Percentiles rank a stretch among this genome's conserved stretches.
These are phyloP conservation scores for Curvularia verruculosa DNA, from an alignment of 2,329 filamentous ascomycete genomes.

Conservation along the genomic window DNA sequence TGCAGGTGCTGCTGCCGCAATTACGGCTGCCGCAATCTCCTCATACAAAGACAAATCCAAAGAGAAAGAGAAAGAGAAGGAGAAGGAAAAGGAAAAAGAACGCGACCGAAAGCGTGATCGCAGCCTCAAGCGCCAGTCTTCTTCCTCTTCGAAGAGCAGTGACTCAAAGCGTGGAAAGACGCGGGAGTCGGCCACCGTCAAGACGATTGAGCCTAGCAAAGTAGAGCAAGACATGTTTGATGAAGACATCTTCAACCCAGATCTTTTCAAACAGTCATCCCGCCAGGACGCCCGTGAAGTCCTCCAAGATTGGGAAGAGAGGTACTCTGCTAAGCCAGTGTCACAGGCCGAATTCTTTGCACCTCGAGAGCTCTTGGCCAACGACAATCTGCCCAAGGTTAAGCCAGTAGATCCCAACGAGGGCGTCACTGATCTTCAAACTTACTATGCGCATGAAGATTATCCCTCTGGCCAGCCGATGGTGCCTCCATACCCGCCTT, in stretches of 20 bases:
- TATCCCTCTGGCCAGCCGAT: slow-evolving; percentile 34
- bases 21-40: slow-evolving; percentile 40
- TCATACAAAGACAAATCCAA: slow-evolving; percentile 30
- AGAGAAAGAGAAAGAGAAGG: slow-evolving; percentile 12
- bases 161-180: slow-evolving; percentile 29
- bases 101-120: slow-evolving; percentile 16
- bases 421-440: slow-evolving; percentile 52
- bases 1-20: slow-evolving; percentile 42
- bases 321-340: slow-evolving; percentile 48
- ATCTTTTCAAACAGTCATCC: slow-evolving; percentile 50
- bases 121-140: slow-evolving; percentile 31
- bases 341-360: slow-evolving; percentile 57
- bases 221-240: slow-evolving; percentile 47
- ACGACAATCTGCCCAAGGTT: slow-evolving; percentile 46
- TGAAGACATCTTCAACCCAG: slow-evolving; percentile 55
- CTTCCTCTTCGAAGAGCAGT: slow-evolving; percentile 11
- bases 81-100: slow-evolving; percentile 11
- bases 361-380: slow-evolving; percentile 51
- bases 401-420: slow-evolving; percentile 50
- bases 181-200: slow-evolving; percentile 41
- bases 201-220: slow-evolving; percentile 46
- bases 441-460: slow-evolving; percentile 52
- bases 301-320: slow-evolving; percentile 51
- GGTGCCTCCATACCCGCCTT: slow-evolving; percentile 45
- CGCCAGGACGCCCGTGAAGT: slow-evolving; percentile 49